Evolutionary conservation across 768 basidiomycete species (phyloP).

Genomic region (Kwoniella europaea): DNA sequence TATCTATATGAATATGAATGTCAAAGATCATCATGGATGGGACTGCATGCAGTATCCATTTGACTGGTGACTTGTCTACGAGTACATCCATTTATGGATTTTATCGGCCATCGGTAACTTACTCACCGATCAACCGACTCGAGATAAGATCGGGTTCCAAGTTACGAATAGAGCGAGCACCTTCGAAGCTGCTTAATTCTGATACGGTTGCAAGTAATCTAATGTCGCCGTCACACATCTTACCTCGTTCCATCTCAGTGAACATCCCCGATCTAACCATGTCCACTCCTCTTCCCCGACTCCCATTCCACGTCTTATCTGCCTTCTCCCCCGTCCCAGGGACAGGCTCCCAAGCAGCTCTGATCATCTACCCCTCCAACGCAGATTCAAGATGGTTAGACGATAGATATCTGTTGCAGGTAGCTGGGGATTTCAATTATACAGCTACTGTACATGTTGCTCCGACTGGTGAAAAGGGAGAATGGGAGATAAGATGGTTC

Average conservation of each 20-base stretch:
- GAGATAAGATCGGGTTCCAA: too few relatives aligned
- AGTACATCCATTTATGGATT: not conserved
- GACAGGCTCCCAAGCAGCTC: slow-evolving; percentile 1
- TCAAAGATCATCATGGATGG: too few relatives aligned
- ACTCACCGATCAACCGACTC: too few relatives aligned
- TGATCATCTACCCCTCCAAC: slow-evolving; percentile 2
- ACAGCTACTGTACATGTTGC: slow-evolving; percentile 4
- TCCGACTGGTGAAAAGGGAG: not conserved
- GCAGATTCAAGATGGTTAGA: slow-evolving; percentile 6
- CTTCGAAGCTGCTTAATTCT: too few relatives aligned
- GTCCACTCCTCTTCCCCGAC: not conserved
- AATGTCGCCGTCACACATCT: too few relatives aligned
- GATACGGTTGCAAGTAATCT: too few relatives aligned
- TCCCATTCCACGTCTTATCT: slow-evolving; percentile 9
- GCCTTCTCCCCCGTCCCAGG: slow-evolving; percentile 1
- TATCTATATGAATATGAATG: not conserved
- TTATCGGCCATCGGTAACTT: not conserved
- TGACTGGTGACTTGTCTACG: too few relatives aligned
- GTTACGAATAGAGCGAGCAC: too few relatives aligned
- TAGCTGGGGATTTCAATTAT: slow-evolving; percentile 8
- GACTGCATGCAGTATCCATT: too few relatives aligned
- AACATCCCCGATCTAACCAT: not conserved
- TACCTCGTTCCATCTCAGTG: too few relatives aligned
- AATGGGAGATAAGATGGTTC: slow-evolving; percentile 7
- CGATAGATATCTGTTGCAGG: not conserved